Percentiles rank a stretch among this genome's conserved stretches.
These are phyloP conservation scores for Bruguiera parviflora DNA, from an alignment of 345 rosid genomes.

Conservation along the genomic window DNA sequence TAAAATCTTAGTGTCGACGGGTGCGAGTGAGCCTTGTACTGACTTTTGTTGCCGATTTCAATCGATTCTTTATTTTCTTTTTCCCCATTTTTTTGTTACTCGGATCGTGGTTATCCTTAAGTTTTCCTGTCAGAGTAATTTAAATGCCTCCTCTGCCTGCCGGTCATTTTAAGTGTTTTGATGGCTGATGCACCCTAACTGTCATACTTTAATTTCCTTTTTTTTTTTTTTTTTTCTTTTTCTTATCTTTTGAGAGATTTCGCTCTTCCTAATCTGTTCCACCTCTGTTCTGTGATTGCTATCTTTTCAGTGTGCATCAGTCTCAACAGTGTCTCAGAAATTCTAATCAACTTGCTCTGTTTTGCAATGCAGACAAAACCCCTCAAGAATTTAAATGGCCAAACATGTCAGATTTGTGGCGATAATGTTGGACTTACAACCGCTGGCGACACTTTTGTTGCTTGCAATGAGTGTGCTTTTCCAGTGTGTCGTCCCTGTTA, in stretches of 20 bases:
- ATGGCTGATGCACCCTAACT: not conserved
- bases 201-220: no score
- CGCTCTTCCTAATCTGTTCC: no score
- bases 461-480: slow-evolving; percentile 98
- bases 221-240: no score
- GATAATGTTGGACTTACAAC: slow-evolving; percentile 70
- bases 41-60: not conserved
- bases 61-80: not conserved
- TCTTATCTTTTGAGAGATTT: not conserved
- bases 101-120: no score
- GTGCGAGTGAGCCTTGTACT: not conserved
- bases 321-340: not conserved
- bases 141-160: no score
- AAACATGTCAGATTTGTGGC: slow-evolving; percentile 93
- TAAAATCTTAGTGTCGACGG: no score
- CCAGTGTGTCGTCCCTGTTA: slow-evolving; percentile 99
- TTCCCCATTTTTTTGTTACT: no score
- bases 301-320: not conserved
- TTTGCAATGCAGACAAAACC: slow-evolving; percentile 77
- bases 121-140: no score
- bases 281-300: not conserved
- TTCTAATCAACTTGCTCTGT: slow-evolving; percentile 19
- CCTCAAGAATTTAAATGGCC: slow-evolving; percentile 60
- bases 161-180: not conserved
- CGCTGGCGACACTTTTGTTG: slow-evolving; percentile 73